Evolutionary conservation across 1,284 basidiomycete species (phyloP).

Genomic region (Sphagnurus paluster): DNA sequence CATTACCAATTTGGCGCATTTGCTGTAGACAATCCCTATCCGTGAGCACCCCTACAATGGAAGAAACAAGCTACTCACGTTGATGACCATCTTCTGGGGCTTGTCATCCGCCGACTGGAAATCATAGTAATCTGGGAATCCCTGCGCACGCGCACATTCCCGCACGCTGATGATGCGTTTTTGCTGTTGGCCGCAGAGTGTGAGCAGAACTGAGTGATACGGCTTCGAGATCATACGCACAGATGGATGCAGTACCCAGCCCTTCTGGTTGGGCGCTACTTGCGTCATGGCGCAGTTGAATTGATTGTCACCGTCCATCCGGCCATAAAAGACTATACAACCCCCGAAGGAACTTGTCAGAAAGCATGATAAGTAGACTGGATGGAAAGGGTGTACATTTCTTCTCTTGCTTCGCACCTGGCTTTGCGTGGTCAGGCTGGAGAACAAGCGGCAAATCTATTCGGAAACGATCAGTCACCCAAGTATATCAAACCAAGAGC

Average conservation of each 20-base stretch:
- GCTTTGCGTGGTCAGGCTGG: constrained; percentile 32
- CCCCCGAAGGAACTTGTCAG: not conserved
- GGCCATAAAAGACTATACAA: constrained; percentile 48
- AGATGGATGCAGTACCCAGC: constrained; percentile 56
- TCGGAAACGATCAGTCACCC: constrained; percentile 4
- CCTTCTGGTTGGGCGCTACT: constrained; percentile 48
- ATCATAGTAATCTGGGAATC: constrained; percentile 66
- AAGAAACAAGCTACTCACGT: constrained; percentile 41
- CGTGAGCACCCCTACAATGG: no score
- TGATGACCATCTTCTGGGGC: constrained; percentile 36
- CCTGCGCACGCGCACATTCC: constrained; percentile 69
- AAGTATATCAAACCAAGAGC: not conserved
- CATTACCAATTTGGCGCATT: constrained; percentile 72
- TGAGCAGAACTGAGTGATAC: not conserved
- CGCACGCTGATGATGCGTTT: constrained; percentile 61
- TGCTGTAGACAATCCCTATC: no score
- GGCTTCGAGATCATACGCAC: constrained; percentile 39
- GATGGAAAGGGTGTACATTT: constrained; percentile 16
- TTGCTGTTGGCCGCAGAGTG: constrained; percentile 43
- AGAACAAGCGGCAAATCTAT: constrained; percentile 44
- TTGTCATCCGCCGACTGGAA: constrained; percentile 49
- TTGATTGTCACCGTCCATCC: constrained; percentile 47
- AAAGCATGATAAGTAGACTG: not conserved
- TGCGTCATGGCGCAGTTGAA: constrained; percentile 64
- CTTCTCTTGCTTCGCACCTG: constrained; percentile 23